Evolutionary conservation across 1,284 basidiomycete genomes (phyloP), one percentile per base, ranked within the genome.

Genomic region (Malassezia brasiliensis): DNA sequence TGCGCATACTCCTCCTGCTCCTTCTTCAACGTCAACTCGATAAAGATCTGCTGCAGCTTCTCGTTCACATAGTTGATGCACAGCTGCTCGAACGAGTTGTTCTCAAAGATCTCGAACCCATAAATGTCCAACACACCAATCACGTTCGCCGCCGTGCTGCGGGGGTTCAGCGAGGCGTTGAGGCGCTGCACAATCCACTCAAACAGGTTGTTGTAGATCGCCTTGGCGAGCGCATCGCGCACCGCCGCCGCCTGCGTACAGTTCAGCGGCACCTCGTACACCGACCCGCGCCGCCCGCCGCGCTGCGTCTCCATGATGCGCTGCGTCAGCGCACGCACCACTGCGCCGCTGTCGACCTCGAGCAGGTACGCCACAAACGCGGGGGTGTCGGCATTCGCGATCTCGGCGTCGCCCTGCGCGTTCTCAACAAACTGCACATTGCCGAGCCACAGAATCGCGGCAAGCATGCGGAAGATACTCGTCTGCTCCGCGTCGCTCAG

Each of bases 21-120:
- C 12, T 91, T 90, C 80, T 98, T 98, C 68, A 99, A 81, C 0
- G 94, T 98, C 47, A 99, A 81, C 76, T 98, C 91, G 73, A 99
- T 99, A 77, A 99, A 99, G 74, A 98, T 68, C 76, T 98, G 94
- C 68, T 96, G 91, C 25, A 77, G 82, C 77, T 96, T 96, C 78
- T 99, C 94, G 80, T 99, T 99, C 79, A 99, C 94, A 71, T 98
- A 99, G 79, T 99, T 99, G 82, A 98, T 99, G 79, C 94, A 99
- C 19, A 99, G 83, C 77, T 99, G 90, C 74, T 96, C 93, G 74
- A 96, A 96, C 7, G 90, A 94, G 78, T 99, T 99, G 76, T 96
- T 90, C 78, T 90, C 86, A 75, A 96, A 96, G 72, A 98, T 98
- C 76, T 98, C 91, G 71, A 96, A 96, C 8, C 91, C 64, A 66